Evolutionary conservation across 192 early-diverging fungal genomes (phyloP).

Genomic region (Umbelopsis ramanniana): DNA sequence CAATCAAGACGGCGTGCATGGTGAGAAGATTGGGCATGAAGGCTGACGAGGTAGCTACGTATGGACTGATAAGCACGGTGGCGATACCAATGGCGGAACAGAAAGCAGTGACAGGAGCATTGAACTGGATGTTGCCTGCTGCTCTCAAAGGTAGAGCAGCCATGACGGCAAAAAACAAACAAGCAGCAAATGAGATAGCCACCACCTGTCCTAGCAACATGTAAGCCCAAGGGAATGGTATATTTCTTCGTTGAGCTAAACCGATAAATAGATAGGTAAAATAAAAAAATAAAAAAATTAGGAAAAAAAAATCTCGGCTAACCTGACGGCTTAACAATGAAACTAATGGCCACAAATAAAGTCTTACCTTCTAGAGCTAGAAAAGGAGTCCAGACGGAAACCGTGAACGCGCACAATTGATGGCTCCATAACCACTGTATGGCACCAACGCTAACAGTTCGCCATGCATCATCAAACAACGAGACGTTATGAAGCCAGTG

Average conservation of each 20-base stretch:
- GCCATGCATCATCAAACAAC: constrained; percentile 37
- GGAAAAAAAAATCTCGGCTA: too few species aligned
- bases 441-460: constrained; percentile 28
- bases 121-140: not conserved
- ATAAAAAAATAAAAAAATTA: too few species aligned
- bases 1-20: constrained; percentile 32
- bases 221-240: constrained; percentile 34
- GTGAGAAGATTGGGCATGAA: constrained; percentile 35
- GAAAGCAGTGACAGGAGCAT: not conserved
- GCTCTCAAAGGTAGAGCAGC: not conserved
- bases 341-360: too few species aligned
- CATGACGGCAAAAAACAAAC: constrained; percentile 36
- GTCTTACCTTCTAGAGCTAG: constrained; percentile 34
- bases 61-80: constrained; percentile 25
- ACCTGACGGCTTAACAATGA: too few species aligned
- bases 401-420: constrained; percentile 38
- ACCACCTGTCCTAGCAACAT: constrained; percentile 40
- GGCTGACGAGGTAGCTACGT: not conserved
- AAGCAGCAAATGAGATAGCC: constrained; percentile 33
- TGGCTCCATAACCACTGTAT: constrained; percentile 41
- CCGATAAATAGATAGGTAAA: too few species aligned
- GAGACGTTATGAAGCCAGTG: constrained; percentile 36
- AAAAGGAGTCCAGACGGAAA: constrained; percentile 37
- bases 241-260: constrained; percentile 20
- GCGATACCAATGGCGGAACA: constrained; percentile 10